These are phyloP conservation scores for Tetragonia tetragonoides DNA, from an alignment of 148 eudicot species.

Conservation along the genomic window DNA sequence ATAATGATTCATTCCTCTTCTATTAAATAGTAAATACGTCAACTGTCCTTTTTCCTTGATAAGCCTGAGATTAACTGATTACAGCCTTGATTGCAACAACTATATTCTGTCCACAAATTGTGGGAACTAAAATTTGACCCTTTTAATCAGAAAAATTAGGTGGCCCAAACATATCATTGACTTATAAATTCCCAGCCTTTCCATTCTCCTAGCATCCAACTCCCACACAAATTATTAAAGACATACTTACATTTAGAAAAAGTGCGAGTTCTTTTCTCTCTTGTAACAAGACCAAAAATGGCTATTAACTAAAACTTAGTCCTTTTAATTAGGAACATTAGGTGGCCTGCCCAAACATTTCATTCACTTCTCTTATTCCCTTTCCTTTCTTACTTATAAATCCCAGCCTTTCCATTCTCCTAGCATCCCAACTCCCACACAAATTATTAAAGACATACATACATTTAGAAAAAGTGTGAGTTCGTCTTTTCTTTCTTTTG, in stretches of 20 bases:
- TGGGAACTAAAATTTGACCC: neutral
- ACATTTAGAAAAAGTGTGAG: neutral
- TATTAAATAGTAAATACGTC: neutral
- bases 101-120: conserved; percentile 1
- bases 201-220: neutral
- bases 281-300: neutral
- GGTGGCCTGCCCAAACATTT: conserved; percentile 21
- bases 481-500: neutral
- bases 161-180: conserved; percentile 22
- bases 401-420: neutral
- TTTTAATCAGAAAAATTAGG: conserved; percentile 24
- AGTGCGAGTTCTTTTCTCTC: neutral
- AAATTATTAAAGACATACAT: neutral
- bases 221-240: neutral
- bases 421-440: neutral
- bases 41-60: neutral
- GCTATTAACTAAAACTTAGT: neutral
- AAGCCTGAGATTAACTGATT: neutral
- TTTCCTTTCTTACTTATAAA: conserved; percentile 17
- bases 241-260: neutral
- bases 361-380: conserved; percentile 12
- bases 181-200: conserved; percentile 15
- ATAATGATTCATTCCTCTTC: neutral
- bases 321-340: conserved; percentile 22
- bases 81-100: neutral